Evolutionary conservation across 345 rosid genomes (phyloP).

Genomic region (Gossypium anomalum): DNA sequence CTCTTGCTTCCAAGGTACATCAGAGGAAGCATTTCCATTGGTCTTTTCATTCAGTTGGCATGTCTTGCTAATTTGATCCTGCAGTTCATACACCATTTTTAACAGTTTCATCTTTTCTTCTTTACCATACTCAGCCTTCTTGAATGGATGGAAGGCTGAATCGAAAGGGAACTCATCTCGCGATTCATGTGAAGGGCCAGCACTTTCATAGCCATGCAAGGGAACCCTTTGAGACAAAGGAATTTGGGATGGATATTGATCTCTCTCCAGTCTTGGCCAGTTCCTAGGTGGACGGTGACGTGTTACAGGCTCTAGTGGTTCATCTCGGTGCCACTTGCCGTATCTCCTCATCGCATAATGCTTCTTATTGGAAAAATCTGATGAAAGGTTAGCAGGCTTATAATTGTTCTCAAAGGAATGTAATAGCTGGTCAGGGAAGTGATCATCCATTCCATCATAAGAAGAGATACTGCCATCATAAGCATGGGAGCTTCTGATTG

Average conservation of each 20-base stretch:
- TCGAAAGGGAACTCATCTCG: conserved; percentile 34
- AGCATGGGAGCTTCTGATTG: conserved; percentile 49
- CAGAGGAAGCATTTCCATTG: conserved; percentile 21
- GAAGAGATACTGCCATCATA: conserved; percentile 77
- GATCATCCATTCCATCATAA: conserved; percentile 56
- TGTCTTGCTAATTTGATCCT: conserved; percentile 45
- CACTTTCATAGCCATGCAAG: conserved; percentile 37
- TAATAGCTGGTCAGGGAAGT: conserved; percentile 28
- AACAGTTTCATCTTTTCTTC: conserved; percentile 46
- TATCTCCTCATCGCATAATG: conserved; percentile 26
- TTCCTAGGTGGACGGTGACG: conserved; percentile 32
- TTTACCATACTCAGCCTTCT: conserved; percentile 35
- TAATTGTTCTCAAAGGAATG: conserved; percentile 25
- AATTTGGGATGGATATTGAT: conserved; percentile 33
- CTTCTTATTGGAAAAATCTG: conserved; percentile 27
- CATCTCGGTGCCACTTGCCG: conserved; percentile 31
- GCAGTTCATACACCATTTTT: conserved; percentile 51
- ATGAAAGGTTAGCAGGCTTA: conserved; percentile 28
- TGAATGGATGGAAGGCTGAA: conserved; percentile 32
- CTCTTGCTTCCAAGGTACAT: conserved; percentile 28
- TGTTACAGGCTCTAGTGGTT: conserved; percentile 32
- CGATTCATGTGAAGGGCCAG: conserved; percentile 41
- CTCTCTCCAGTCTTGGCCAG: conserved; percentile 36
- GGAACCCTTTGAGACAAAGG: conserved; percentile 38
- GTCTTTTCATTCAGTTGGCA: conserved; percentile 18